phyloP scores from a whole-genome alignment of 2,329 filamentous ascomycete genomes.

The Cordyceps cicadae region DNA sequence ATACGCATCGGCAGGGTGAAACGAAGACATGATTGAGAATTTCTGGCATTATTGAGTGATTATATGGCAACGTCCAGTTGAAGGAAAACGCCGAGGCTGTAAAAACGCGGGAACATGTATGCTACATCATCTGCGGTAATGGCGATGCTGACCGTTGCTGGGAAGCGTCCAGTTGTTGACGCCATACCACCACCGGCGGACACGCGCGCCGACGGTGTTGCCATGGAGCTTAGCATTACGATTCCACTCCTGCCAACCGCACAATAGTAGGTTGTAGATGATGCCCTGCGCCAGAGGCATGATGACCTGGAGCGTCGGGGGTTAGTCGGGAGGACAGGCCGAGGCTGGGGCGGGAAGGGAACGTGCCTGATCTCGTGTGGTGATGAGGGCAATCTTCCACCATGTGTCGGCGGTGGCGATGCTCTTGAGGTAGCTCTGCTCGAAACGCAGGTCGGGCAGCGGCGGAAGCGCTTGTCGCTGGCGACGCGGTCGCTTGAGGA shows the following conservation, averaged over 20 bases:
- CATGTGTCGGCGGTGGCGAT: conserved; percentile 71
- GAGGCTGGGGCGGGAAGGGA: background rate
- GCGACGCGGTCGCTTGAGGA: conserved; percentile 47
- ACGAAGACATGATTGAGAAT: background rate
- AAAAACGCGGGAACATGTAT: background rate
- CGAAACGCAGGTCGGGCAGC: conserved; percentile 86
- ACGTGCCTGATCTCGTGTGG: conserved; percentile 73
- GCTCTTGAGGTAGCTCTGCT: conserved; percentile 94
- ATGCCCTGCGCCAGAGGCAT: conserved; percentile 83
- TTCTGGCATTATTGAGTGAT: background rate
- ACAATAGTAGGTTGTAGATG: conserved; percentile 76
- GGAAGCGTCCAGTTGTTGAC: conserved; percentile 83
- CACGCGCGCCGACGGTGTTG: conserved; percentile 62
- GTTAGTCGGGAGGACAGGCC: background rate
- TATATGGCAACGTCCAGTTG: background rate
- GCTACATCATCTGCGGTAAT: conserved; percentile 5
- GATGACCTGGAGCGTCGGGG: conserved; percentile 53
- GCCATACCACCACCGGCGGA: conserved; percentile 89
- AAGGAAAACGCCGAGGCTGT: background rate
- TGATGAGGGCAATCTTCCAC: conserved; percentile 76
- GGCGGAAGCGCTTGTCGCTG: conserved; percentile 44
- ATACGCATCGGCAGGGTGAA: background rate
- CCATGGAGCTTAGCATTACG: conserved; percentile 68
- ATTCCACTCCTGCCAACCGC: conserved; percentile 90
- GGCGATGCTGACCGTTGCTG: conserved; percentile 16